Evolutionary conservation across 805 yeast species (phyloP).

Genomic region (Martiniozyma abietophila): DNA sequence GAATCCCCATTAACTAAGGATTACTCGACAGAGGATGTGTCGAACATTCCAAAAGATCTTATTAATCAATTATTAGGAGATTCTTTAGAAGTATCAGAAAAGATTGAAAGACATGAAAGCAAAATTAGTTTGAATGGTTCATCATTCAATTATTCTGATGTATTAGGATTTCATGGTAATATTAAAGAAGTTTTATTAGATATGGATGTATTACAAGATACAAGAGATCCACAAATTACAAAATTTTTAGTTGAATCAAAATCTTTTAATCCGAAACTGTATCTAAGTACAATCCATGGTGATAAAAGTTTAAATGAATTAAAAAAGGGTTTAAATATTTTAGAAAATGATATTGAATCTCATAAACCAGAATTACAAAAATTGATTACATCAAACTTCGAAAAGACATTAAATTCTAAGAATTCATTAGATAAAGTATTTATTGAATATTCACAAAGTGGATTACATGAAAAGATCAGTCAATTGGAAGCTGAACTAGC

Average conservation of each 20-base stretch:
- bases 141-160: constrained; percentile 32
- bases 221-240: constrained; percentile 28
- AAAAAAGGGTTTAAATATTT: constrained; percentile 34
- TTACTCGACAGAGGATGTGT: constrained; percentile 11
- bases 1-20: constrained; percentile 13
- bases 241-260: constrained; percentile 48
- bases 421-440: constrained; percentile 54
- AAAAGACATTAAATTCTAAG: constrained; percentile 56
- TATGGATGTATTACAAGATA: constrained; percentile 30
- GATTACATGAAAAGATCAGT: constrained; percentile 14
- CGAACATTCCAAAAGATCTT: constrained; percentile 19
- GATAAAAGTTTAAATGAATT: constrained; percentile 46
- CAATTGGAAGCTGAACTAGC: constrained; percentile 31
- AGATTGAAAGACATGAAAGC: background rate
- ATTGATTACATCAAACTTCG: constrained; percentile 51
- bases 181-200: constrained; percentile 34
- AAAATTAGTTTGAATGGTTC: constrained; percentile 2
- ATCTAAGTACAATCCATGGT: constrained; percentile 45
- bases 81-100: constrained; percentile 8
- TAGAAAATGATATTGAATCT: constrained; percentile 40
- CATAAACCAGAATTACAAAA: constrained; percentile 41
- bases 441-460: constrained; percentile 35
- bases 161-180: constrained; percentile 44
- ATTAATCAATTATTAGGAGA: constrained; percentile 19
- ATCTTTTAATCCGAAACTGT: constrained; percentile 47